phyloP scores from a whole-genome alignment of 306 rosid genomes.

The Glycyrrhiza uralensis region DNA sequence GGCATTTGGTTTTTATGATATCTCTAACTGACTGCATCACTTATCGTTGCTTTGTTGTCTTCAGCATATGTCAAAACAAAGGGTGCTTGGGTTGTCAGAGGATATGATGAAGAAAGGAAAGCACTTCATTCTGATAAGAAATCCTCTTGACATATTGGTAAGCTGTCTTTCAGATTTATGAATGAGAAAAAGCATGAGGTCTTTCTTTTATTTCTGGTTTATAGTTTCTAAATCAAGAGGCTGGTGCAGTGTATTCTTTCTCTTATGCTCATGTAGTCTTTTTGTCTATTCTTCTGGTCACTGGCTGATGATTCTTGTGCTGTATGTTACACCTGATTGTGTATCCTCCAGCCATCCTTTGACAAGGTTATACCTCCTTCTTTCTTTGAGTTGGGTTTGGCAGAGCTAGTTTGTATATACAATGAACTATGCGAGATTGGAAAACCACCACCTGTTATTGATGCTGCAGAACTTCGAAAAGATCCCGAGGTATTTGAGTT shows the following conservation, averaged over 20 bases:
- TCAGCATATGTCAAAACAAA: conserved; percentile 81
- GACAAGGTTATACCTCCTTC: conserved; percentile 65
- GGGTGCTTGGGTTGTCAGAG: conserved; percentile 52
- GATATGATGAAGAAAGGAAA: conserved; percentile 73
- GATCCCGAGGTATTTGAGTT: conserved; percentile 65
- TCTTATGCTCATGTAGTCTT: not conserved
- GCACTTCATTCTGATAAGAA: conserved; percentile 71
- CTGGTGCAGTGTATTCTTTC: not conserved
- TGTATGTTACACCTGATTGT: conserved; percentile 13
- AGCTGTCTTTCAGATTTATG: conserved; percentile 6
- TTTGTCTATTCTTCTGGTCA: not conserved
- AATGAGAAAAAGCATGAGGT: not conserved
- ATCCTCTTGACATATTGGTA: conserved; percentile 83
- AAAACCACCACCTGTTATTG: conserved; percentile 64
- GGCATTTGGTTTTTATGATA: not conserved
- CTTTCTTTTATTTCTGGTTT: not conserved
- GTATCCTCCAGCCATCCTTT: conserved; percentile 58
- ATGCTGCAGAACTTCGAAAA: conserved; percentile 62
- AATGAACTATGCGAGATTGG: conserved; percentile 67
- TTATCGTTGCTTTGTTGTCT: not conserved
- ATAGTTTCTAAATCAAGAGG: not conserved
- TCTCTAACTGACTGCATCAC: not conserved
- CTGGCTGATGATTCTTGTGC: conserved; percentile 12
- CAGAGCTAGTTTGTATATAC: conserved; percentile 56
- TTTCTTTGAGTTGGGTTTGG: conserved; percentile 64